Evolutionary conservation across 1,139 yeast species (phyloP).

Genomic region (Spathaspora sp.): DNA sequence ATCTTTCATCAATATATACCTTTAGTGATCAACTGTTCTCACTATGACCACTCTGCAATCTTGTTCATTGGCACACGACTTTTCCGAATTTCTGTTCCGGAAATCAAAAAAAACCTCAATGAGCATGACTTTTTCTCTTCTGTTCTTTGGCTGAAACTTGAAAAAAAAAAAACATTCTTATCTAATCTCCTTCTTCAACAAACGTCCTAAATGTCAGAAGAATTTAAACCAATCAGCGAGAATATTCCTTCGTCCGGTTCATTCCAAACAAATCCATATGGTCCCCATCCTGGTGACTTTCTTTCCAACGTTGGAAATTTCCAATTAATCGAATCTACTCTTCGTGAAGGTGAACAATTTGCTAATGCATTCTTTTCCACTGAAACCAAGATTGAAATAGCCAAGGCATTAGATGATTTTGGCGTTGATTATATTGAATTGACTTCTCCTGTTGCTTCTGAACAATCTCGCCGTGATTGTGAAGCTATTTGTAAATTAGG

Average conservation of each 20-base stretch:
- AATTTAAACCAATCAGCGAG: conserved; percentile 6
- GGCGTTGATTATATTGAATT: conserved; percentile 98
- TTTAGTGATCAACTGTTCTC: too few relatives aligned
- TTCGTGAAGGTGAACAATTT: conserved; percentile 98
- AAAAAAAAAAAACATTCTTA: not conserved
- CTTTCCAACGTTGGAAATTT: conserved; percentile 86
- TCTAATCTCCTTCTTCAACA: not conserved
- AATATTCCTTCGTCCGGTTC: conserved; percentile 18
- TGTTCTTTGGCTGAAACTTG: not conserved
- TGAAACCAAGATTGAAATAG: conserved; percentile 95
- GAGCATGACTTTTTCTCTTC: not conserved
- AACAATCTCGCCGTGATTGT: conserved; percentile 90
- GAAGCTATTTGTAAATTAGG: conserved; percentile 98
- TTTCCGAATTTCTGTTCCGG: not conserved
- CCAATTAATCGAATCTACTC: conserved; percentile 91
- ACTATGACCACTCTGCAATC: too few relatives aligned
- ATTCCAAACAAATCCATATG: conserved; percentile 68
- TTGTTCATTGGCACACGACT: not conserved
- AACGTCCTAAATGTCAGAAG: conserved; percentile 1
- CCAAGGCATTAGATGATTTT: conserved; percentile 94
- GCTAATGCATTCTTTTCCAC: conserved; percentile 96
- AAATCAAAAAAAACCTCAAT: not conserved
- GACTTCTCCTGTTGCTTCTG: conserved; percentile 97
- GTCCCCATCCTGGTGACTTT: conserved; percentile 92
- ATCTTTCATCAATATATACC: too few relatives aligned